Base-by-base conservation (phyloP, 495 filamentous ascomycete species). In the Daldinia childiae region DNA sequence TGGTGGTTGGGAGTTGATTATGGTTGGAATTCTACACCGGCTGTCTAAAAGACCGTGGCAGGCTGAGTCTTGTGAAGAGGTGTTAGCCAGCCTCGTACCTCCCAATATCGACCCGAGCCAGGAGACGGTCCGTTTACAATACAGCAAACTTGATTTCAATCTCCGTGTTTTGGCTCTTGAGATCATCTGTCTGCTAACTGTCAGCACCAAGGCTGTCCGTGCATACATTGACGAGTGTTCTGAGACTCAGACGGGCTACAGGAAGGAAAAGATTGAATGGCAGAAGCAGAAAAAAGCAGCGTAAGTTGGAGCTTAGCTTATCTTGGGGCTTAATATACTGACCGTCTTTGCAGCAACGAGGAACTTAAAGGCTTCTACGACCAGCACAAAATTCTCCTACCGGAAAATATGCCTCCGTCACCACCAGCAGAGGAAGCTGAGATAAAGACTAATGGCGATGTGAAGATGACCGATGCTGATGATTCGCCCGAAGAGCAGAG, bases 211-310 rank as follows among this genome's bases (percentile, higher is more conserved):
- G 75, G 89, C 90, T 2, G 88, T 98, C 63, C 88, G 93, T 39
- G 89, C 89, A 15, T 97, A 95, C 74, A 91, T 99, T 82, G 93
- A 97, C 64, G 89, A 94, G 68, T 96, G 93, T 79, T 91, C 89
- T 52, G 91, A 93, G 68, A 89, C 92, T 64, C 97, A 98, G 96
- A 99, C 95, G 3, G 88, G 88, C 45, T 91, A 93, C 74, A 87
- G 95, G 19, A 99, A 98, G 79, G 91, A 96, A 78, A 98, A 97
- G 81, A 97, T 97, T 62, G 92, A 97, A 71, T 90, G 89, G 76
- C 95, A 98, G 78, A 87, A 93, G 63, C 86, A 90, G 60, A 88
- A 91, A 73, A 98, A 95, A 78, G 84, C 86, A 78, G 85, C 87
- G 94, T 97, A 88, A 84, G 94, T 91, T 48, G 51, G 27, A n/a